phyloP scores from a whole-genome alignment of 225 moss, liverwort and hornwort genomes.

The Rhytidiadelphus loreus region DNA sequence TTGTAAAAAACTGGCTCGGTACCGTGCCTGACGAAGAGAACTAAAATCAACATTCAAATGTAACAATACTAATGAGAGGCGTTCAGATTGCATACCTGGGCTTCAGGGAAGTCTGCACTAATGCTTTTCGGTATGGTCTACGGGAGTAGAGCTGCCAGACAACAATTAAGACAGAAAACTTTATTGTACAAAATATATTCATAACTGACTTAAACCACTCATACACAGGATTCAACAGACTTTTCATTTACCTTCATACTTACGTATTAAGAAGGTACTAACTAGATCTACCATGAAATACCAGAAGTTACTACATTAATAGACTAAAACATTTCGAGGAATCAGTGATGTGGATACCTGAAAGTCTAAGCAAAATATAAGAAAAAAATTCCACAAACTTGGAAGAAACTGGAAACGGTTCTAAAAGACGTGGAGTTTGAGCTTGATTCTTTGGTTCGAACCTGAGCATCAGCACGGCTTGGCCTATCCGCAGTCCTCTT shows the following conservation, averaged over 20 bases:
- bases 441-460: neutral
- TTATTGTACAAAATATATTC: neutral
- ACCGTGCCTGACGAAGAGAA: neutral
- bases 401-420: neutral
- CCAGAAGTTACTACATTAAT: neutral
- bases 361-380: neutral
- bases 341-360: neutral
- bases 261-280: neutral
- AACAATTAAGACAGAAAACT: neutral
- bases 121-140: slow-evolving; percentile 64
- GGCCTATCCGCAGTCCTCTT: slow-evolving; percentile 35
- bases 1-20: neutral
- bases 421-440: neutral
- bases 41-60: neutral
- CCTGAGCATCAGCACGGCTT: slow-evolving; percentile 80
- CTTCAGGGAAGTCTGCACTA: slow-evolving; percentile 79
- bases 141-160: slow-evolving; percentile 62
- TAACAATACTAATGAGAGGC: neutral
- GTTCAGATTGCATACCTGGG: slow-evolving; percentile 44
- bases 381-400: neutral
- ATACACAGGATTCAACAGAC: neutral
- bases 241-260: neutral
- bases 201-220: neutral
- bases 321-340: neutral
- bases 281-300: neutral